Conservation (phyloP, 495 filamentous ascomycete genomes). For the Xylaria flabelliformis region DNA sequence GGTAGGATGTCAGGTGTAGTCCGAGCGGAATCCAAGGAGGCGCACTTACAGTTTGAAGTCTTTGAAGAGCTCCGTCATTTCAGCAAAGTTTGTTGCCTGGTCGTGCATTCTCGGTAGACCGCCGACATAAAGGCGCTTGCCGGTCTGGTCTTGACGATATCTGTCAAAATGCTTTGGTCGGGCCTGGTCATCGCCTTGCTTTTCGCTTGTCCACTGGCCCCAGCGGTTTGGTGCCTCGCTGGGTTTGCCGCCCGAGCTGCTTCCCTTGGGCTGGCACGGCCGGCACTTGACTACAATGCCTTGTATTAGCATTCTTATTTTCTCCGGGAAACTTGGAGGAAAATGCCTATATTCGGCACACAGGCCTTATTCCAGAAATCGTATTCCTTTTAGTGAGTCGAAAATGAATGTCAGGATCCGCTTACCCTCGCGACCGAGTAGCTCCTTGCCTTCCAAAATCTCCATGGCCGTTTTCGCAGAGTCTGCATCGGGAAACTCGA, state of each 20-base stretch:
- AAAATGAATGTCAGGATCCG: background rate
- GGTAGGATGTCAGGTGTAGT: constrained; percentile 27
- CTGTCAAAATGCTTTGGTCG: constrained; percentile 21
- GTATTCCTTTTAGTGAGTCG: background rate
- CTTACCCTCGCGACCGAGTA: constrained; percentile 56
- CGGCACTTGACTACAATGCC: constrained; percentile 60
- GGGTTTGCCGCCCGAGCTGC: constrained; percentile 27
- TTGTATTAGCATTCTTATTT: background rate
- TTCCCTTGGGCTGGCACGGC: constrained; percentile 59
- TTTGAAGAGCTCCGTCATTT: constrained; percentile 65
- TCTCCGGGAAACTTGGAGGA: background rate
- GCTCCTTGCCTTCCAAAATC: constrained; percentile 57
- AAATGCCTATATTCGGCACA: background rate
- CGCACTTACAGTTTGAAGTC: constrained; percentile 57
- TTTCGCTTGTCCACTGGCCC: constrained; percentile 47
- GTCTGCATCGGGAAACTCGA: constrained; percentile 64
- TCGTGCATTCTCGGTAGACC: constrained; percentile 66
- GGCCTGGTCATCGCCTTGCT: constrained; percentile 21
- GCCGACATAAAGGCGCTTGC: constrained; percentile 67
- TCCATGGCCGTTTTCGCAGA: constrained; percentile 63
- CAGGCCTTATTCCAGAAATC: background rate
- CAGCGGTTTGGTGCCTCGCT: constrained; percentile 41
- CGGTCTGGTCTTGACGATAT: constrained; percentile 36
- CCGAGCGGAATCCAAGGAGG: constrained; percentile 20
- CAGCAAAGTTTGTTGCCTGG: constrained; percentile 57